Evolutionary conservation across 768 basidiomycete species (phyloP).

Genomic region (Lentinus brumalis): DNA sequence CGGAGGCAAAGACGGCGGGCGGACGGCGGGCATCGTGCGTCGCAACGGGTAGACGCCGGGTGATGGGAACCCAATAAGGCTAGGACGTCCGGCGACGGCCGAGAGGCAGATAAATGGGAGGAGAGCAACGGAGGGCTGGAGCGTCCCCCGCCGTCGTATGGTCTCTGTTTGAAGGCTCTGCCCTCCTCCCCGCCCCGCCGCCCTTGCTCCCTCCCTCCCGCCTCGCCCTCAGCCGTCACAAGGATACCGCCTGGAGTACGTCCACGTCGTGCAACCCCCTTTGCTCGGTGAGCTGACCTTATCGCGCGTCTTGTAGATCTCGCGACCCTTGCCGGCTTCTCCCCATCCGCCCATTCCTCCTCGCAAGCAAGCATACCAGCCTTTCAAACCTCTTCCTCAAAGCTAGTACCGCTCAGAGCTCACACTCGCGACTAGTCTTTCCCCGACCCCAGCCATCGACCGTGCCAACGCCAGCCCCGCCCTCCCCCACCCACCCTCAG

Average conservation of each 20-base stretch:
- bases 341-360: conserved; percentile 44
- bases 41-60: not conserved
- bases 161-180: conserved; percentile 22
- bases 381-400: conserved; percentile 33
- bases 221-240: conserved; percentile 47
- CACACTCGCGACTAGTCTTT: conserved; percentile 36
- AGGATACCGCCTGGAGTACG: conserved; percentile 56
- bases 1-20: not conserved
- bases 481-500: conserved; percentile 40
- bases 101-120: conserved; percentile 13
- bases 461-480: conserved; percentile 4
- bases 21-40: not conserved
- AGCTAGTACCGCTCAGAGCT: conserved; percentile 45
- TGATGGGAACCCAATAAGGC: not conserved
- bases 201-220: conserved; percentile 38
- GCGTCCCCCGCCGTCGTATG: conserved; percentile 18
- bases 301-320: conserved; percentile 52
- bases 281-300: conserved; percentile 5
- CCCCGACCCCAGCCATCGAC: conserved; percentile 21
- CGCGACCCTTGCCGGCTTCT: conserved; percentile 94
- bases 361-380: conserved; percentile 23
- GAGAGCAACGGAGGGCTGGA: not conserved
- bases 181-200: conserved; percentile 28
- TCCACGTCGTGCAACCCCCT: conserved; percentile 1
- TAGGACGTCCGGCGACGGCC: conserved; percentile 12